These are phyloP conservation scores for Cardamine resedifolia DNA, from an alignment of 345 rosid species.

Conservation along the genomic window DNA sequence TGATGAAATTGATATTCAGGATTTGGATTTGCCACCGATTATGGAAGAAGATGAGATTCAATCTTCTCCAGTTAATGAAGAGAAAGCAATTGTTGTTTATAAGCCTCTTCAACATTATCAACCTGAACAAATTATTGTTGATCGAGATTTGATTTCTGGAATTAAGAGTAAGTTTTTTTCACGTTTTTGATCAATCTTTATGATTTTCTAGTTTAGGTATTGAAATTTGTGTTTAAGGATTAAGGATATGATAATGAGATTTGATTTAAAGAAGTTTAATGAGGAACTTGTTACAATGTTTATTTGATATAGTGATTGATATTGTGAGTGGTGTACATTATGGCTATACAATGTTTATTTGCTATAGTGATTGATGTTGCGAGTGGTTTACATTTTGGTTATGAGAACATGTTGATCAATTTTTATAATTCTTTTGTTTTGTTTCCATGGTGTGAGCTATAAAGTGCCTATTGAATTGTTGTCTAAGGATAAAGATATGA, in stretches of 20 bases:
- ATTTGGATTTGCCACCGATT: conserved; percentile 56
- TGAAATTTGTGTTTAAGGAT: background rate
- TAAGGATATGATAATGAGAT: background rate
- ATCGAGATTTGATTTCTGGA: conserved; percentile 47
- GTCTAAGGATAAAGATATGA: background rate
- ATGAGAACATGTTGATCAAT: background rate
- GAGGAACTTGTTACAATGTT: background rate
- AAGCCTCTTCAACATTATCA: conserved; percentile 40
- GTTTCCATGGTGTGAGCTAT: background rate
- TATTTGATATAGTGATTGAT: background rate
- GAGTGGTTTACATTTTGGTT: background rate
- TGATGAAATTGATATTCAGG: conserved; percentile 31
- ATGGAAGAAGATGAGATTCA: conserved; percentile 57
- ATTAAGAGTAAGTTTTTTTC: conserved; percentile 50
- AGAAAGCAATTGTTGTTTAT: conserved; percentile 68
- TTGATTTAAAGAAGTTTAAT: background rate
- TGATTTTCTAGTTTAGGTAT: background rate
- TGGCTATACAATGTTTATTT: background rate
- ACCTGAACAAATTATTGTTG: conserved; percentile 38
- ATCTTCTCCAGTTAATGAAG: conserved; percentile 41
- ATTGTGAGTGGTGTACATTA: too few relatives aligned
- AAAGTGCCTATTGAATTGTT: background rate
- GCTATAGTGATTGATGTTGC: background rate
- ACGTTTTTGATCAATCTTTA: background rate
- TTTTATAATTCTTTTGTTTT: background rate